Conservation (phyloP, 1,284 basidiomycete species). For the Apiotrichum gracile region DNA sequence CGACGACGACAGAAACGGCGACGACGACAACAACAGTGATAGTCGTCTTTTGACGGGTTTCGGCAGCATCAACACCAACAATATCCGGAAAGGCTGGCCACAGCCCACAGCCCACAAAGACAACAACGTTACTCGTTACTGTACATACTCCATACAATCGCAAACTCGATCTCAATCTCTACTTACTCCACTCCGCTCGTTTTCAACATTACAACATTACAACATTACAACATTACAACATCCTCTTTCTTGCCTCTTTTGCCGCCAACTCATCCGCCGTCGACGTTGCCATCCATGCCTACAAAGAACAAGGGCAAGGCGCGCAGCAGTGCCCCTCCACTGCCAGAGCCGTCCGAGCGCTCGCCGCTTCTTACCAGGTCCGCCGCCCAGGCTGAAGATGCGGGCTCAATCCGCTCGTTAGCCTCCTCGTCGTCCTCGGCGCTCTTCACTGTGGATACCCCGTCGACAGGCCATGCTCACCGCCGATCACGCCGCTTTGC, state of each 20-base stretch:
- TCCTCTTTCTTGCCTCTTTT: too few species aligned
- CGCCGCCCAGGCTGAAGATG: not conserved
- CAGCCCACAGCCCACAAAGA: not conserved
- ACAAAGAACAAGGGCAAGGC: conserved; percentile 12
- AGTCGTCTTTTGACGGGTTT: not conserved
- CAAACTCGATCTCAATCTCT: too few species aligned
- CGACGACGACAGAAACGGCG: not conserved
- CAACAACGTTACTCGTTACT: too few species aligned
- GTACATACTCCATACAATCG: too few species aligned
- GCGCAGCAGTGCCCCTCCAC: not conserved
- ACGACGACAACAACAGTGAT: not conserved
- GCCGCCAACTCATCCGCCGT: too few species aligned
- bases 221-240: not conserved
- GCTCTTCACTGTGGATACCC: conserved; percentile 1
- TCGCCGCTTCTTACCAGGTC: conserved; percentile 15
- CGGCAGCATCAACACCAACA: not conserved
- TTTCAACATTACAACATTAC: too few species aligned
- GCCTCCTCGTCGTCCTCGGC: not conserved
- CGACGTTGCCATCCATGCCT: not conserved
- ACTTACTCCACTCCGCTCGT: too few species aligned
- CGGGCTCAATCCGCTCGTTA: not conserved
- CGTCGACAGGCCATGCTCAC: not conserved
- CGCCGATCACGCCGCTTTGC: conserved; percentile 7
- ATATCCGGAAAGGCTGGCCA: too few species aligned
- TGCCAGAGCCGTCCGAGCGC: conserved; percentile 10